These are phyloP conservation scores for Paramecium biaurelia DNA, from an alignment of 73 alveolate genomes.

Conservation along the genomic window DNA sequence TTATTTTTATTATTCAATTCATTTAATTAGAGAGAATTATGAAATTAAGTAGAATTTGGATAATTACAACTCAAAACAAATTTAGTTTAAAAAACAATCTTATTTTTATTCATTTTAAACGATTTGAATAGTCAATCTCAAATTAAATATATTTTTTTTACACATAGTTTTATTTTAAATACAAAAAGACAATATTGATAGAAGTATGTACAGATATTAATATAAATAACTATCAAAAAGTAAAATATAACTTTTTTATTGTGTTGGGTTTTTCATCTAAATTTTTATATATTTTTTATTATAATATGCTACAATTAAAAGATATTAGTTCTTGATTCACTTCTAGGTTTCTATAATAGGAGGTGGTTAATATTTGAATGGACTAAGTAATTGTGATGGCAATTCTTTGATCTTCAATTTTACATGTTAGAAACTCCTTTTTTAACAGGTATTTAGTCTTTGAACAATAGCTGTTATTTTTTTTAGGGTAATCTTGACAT, in stretches of 20 bases:
- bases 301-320: not conserved
- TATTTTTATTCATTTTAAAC: no score
- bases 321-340: not conserved
- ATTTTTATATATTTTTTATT: not conserved
- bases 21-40: no score
- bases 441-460: not conserved
- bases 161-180: not conserved
- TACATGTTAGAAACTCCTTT: not conserved
- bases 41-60: no score
- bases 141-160: no score
- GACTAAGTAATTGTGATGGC: not conserved
- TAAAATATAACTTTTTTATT: not conserved
- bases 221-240: not conserved
- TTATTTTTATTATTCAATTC: no score
- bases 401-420: not conserved
- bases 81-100: no score
- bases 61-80: no score
- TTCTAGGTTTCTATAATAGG: not conserved
- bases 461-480: not conserved
- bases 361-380: not conserved
- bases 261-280: not conserved
- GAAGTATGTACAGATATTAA: not conserved
- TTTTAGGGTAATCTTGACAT: not conserved
- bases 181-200: not conserved
- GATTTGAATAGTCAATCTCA: not conserved